Conservation (phyloP, 1,284 basidiomycete species). For the Rhodotorula glutinis region DNA sequence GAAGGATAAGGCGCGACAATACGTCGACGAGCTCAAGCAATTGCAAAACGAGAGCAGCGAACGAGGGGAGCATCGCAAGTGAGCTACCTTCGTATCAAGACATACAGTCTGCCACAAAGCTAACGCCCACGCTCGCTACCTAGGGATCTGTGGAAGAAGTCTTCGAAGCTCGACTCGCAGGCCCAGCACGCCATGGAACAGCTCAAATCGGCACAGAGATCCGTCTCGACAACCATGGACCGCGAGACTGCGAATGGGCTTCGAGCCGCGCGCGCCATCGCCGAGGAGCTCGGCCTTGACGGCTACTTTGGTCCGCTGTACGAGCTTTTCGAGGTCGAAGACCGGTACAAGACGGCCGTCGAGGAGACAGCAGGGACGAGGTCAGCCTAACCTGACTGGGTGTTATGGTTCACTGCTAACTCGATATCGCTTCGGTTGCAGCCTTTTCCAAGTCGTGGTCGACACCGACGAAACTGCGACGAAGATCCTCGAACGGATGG, state of each 20-base stretch:
- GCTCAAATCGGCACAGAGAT: constrained; percentile 72
- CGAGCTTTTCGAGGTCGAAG: constrained; percentile 84
- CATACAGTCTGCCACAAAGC: no score
- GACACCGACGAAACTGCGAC: constrained; percentile 91
- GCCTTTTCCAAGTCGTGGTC: constrained; percentile 95
- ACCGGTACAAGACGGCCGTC: constrained; percentile 89
- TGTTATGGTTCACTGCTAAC: background rate
- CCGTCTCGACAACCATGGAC: constrained; percentile 88
- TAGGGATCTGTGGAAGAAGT: constrained; percentile 87
- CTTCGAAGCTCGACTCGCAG: constrained; percentile 77
- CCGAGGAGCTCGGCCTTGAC: constrained; percentile 65
- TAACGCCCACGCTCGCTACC: background rate
- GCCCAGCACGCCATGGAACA: constrained; percentile 74
- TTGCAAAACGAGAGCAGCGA: constrained; percentile 42
- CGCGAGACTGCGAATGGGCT: constrained; percentile 72
- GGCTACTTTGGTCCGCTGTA: constrained; percentile 91
- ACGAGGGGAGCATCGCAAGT: constrained; percentile 75
- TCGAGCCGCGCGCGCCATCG: constrained; percentile 76
- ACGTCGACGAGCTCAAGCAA: constrained; percentile 41
- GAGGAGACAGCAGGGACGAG: constrained; percentile 93
- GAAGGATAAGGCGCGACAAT: constrained; percentile 29
- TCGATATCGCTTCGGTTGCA: constrained; percentile 44
- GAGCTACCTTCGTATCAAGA: constrained; percentile 36
- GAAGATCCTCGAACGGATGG: constrained; percentile 84
- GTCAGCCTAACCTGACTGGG: constrained; percentile 50